Base-by-base conservation (phyloP, 2,329 filamentous ascomycete species). In the Cordyceps cicadae region DNA sequence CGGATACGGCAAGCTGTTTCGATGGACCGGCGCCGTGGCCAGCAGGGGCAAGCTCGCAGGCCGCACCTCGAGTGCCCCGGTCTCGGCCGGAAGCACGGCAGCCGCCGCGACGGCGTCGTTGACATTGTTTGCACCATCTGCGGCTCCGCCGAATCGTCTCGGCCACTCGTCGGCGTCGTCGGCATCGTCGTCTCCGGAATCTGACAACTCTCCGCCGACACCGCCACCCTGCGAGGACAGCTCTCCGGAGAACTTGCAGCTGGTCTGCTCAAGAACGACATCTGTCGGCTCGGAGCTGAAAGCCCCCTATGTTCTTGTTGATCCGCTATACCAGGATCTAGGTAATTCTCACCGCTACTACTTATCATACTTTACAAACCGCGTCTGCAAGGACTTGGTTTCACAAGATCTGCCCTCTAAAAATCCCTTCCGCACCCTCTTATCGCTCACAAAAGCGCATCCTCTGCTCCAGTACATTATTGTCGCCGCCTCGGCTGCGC, bases 321-420 rank as follows among this genome's bases (percentile, higher is more conserved):
- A 78, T 64, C 76, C 75, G 53, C 63, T 77, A 37, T 76, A 73
- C 63, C 75, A 87, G 82, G 73, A 84, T 75, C 65, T 86, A 77
- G 37, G 79, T 79, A 41, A 75, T 80, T 37, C 71, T 50, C 69
- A 76, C 62, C 70, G 75, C 15, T 70, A 75, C 64, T 77, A 77
- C 61, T 69, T 77, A 53, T 71, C 71, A 53, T 77, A 77, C 63
- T 77, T 81, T 70, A 69, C 78, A 59, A 71, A 68, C n/a, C 70
- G 78, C 45, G 71, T 85, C 54, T 84, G 81, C 70, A 76, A 73
- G 66, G 81, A 83, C 65, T 73, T 85, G 48, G 77, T 81, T 59
- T 75, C 77, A 29, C 71, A 74, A 57, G 79, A 81, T 67, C 65
- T 75, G 53, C 71, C 73, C 15, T 71, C 75, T 11, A 67, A 65